phyloP scores from a whole-genome alignment of 768 basidiomycete genomes.

The Lentinula sp. region DNA sequence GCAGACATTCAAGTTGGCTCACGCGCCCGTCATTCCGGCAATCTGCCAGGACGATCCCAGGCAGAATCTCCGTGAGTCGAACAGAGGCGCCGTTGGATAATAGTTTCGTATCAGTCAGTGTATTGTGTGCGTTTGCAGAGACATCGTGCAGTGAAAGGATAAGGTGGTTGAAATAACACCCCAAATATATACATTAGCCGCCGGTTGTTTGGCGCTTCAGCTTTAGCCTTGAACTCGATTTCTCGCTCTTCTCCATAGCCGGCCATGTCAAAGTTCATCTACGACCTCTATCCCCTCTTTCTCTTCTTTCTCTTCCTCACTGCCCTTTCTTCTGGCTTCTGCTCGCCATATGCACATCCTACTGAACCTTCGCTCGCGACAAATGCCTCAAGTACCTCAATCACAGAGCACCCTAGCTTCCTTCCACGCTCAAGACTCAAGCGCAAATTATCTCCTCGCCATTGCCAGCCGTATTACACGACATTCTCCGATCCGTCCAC shows the following conservation, averaged over 20 bases:
- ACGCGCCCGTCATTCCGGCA: too few relatives aligned
- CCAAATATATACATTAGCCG: too few relatives aligned
- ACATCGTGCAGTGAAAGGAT: too few relatives aligned
- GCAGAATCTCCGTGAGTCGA: too few relatives aligned
- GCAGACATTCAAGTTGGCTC: too few relatives aligned
- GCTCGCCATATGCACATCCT: background rate
- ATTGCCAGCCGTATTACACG: constrained; percentile 17
- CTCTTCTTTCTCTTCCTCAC: background rate
- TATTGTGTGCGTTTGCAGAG: too few relatives aligned
- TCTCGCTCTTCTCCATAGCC: background rate
- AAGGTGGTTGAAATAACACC: too few relatives aligned
- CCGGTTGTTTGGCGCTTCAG: too few relatives aligned
- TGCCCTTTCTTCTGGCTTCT: background rate
- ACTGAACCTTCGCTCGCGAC: background rate
- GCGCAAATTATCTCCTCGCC: background rate
- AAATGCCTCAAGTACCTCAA: background rate
- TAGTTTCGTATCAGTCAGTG: too few relatives aligned
- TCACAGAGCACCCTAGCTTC: background rate
- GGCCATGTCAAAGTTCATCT: background rate
- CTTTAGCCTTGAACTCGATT: too few relatives aligned
- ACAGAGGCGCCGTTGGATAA: too few relatives aligned
- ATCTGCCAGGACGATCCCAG: too few relatives aligned
- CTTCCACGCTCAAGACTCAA: background rate
- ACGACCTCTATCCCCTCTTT: background rate
- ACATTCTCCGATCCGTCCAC: constrained; percentile 11